Conservation (phyloP, 73 alveolate species). For the Stentor roeselii region DNA sequence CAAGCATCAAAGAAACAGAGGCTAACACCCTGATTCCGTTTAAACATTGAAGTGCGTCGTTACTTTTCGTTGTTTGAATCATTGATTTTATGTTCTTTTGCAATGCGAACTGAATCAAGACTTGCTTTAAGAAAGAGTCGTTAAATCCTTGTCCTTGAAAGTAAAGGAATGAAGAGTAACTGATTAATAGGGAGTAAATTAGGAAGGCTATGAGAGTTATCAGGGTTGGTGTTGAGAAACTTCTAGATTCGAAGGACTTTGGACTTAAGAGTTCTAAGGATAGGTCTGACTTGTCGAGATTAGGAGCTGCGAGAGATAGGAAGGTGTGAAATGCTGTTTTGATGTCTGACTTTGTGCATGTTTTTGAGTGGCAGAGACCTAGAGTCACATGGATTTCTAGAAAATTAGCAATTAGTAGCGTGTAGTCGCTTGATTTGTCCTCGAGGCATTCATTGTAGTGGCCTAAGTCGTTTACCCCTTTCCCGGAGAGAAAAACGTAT, state of each 20-base stretch:
- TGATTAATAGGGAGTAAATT: not conserved
- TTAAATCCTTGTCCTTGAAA: not conserved
- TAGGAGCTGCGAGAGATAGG: not conserved
- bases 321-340: not conserved
- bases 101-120: constrained; percentile 28
- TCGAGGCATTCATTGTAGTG: constrained; percentile 29
- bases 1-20: not conserved
- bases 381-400: not conserved
- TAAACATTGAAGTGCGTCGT: not conserved
- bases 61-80: not conserved
- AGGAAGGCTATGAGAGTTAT: not conserved
- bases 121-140: not conserved
- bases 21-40: constrained; percentile 15
- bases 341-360: not conserved
- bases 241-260: not conserved
- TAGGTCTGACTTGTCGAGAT: not conserved
- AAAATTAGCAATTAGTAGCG: not conserved
- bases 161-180: not conserved
- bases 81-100: constrained; percentile 27
- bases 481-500: constrained; percentile 32
- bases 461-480: constrained; percentile 41
- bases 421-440: constrained; percentile 9
- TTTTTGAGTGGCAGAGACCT: constrained; percentile 3
- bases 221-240: not conserved
- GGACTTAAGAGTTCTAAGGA: not conserved